phyloP scores from a whole-genome alignment of 192 early-diverging fungal species.

The Diversispora epigaea region DNA sequence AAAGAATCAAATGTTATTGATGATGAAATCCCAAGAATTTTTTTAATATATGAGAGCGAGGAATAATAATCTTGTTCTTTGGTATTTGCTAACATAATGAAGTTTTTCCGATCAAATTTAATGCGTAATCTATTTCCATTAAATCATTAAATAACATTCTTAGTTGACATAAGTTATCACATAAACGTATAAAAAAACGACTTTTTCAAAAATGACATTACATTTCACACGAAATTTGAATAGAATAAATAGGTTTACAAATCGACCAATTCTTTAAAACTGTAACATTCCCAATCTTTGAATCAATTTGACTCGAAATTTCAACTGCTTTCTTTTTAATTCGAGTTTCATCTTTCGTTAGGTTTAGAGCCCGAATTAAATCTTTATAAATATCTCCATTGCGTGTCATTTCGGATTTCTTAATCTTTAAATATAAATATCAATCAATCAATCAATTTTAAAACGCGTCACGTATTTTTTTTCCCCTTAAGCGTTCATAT shows the following conservation, averaged over 20 bases:
- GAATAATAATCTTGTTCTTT: constrained; percentile 17
- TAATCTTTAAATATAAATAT: no score
- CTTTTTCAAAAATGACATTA: not conserved
- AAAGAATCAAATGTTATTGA: constrained; percentile 2
- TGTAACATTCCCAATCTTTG: not conserved
- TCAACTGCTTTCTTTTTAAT: not conserved
- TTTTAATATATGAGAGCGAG: constrained; percentile 1
- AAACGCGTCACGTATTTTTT: no score
- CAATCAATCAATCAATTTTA: no score
- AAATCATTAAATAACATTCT: not conserved
- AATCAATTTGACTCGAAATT: not conserved
- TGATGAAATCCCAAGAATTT: not conserved
- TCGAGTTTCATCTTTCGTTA: not conserved
- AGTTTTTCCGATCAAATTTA: not conserved
- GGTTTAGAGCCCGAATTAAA: not conserved
- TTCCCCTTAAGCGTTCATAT: no score
- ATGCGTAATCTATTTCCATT: not conserved
- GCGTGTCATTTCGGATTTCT: not conserved
- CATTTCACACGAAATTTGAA: constrained; percentile 22
- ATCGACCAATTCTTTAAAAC: not conserved
- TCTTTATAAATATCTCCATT: not conserved
- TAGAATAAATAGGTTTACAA: constrained; percentile 5
- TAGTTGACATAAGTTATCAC: not conserved
- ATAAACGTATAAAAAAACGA: not conserved
- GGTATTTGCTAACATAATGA: constrained; percentile 11